A percentile compares a stretch with the other conserved stretches of the same genome.
phyloP scores from a whole-genome alignment of 768 basidiomycete species.

The Lyophyllum atratum region DNA sequence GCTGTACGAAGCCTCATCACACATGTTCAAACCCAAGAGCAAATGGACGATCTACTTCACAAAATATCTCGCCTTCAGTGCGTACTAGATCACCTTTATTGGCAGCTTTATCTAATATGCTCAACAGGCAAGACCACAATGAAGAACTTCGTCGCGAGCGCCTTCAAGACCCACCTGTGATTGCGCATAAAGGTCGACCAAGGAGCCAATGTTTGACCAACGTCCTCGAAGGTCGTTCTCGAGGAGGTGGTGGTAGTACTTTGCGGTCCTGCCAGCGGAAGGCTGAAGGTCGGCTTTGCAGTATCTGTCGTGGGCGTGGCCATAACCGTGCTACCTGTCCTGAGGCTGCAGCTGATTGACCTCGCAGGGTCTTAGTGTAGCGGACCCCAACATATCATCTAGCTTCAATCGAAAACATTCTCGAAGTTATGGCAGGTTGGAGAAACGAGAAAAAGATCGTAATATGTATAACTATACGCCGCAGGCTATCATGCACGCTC shows the following conservation, averaged over 20 bases:
- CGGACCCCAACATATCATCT: no score
- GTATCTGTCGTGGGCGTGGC: no score
- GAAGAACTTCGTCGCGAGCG: constrained; percentile 1
- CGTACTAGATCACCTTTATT: neutral
- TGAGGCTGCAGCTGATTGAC: no score
- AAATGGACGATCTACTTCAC: constrained; percentile 21
- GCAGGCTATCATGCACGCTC: no score
- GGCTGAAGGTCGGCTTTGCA: no score
- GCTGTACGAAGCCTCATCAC: constrained; percentile 18
- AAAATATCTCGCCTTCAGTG: constrained; percentile 12
- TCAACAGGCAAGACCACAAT: neutral
- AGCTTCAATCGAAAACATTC: no score
- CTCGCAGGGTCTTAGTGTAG: no score
- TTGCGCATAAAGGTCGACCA: constrained; percentile 20
- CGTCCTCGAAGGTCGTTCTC: constrained; percentile 15
- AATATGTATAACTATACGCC: no score
- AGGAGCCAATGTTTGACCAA: constrained; percentile 15
- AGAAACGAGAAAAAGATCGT: no score
- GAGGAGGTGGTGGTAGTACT: constrained; percentile 9
- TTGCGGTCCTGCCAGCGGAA: no score
- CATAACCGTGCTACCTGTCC: no score
- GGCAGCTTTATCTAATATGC: neutral
- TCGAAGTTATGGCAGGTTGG: no score
- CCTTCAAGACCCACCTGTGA: constrained; percentile 16
- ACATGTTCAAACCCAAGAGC: constrained; percentile 25